These are phyloP conservation scores for Trifolium subterraneum DNA, from an alignment of 306 rosid species.

Conservation along the genomic window DNA sequence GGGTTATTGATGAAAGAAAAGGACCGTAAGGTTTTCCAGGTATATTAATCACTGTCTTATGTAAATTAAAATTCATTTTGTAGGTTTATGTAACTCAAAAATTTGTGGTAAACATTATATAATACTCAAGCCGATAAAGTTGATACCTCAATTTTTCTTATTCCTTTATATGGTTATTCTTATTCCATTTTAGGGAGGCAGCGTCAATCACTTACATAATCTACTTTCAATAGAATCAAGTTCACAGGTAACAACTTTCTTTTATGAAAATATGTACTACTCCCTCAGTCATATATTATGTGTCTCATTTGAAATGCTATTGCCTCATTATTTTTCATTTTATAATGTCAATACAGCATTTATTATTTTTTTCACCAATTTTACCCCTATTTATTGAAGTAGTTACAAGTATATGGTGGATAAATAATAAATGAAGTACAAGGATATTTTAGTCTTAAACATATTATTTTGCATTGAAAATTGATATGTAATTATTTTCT, in stretches of 20 bases:
- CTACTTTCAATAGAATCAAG: slow-evolving; percentile 90
- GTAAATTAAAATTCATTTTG: slow-evolving; percentile 2
- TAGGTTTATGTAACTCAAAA: slow-evolving; percentile 28
- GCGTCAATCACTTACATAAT: slow-evolving; percentile 85
- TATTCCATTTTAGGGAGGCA: slow-evolving; percentile 75
- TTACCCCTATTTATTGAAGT: no score
- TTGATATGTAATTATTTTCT: no score
- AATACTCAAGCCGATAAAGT: slow-evolving; percentile 11
- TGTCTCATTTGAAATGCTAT: no score
- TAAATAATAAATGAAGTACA: no score
- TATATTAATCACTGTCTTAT: slow-evolving; percentile 39
- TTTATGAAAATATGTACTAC: neutral
- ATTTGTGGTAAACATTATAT: slow-evolving; percentile 17
- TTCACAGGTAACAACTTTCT: slow-evolving; percentile 62
- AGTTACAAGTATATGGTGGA: no score
- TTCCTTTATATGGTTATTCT: slow-evolving; percentile 19
- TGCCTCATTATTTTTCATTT: no score
- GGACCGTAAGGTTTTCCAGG: slow-evolving; percentile 79
- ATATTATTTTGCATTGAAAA: no score
- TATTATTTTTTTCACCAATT: no score
- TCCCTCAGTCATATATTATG: no score
- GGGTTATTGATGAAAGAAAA: slow-evolving; percentile 45
- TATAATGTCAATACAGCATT: no score
- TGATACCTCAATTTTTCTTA: slow-evolving; percentile 31
- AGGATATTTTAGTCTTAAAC: no score